Percentiles rank a stretch among this genome's conserved stretches.
Evolutionary conservation across 768 basidiomycete genomes (phyloP).

Genomic region (Strobilomyces echinocephalus): DNA sequence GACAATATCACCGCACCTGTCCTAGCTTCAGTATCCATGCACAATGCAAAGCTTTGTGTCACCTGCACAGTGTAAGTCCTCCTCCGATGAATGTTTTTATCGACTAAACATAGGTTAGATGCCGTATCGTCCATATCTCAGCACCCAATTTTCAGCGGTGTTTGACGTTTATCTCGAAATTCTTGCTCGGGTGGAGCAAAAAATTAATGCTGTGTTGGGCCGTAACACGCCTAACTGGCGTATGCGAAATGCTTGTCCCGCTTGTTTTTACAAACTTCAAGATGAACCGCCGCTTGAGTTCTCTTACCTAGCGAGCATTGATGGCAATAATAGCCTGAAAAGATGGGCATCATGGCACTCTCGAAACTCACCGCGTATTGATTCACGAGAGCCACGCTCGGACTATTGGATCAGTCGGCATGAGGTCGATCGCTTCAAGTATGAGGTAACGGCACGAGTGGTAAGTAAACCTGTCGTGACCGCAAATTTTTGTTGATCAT

Average conservation of each 20-base stretch:
- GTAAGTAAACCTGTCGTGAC: too few species aligned
- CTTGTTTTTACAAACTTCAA: conserved; percentile 6
- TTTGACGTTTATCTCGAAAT: not conserved
- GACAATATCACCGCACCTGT: not conserved
- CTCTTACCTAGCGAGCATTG: not conserved
- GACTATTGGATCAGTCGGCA: not conserved
- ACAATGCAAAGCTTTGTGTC: not conserved
- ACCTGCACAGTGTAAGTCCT: not conserved
- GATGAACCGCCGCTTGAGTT: conserved; percentile 2
- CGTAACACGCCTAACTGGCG: not conserved
- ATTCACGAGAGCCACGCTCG: not conserved
- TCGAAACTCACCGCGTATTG: too few species aligned
- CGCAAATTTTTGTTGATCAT: too few species aligned
- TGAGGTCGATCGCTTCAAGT: not conserved
- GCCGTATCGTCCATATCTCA: not conserved
- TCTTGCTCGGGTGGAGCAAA: not conserved
- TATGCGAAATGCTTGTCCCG: not conserved
- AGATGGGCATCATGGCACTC: not conserved
- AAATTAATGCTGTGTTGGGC: too few species aligned
- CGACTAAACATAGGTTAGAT: too few species aligned
- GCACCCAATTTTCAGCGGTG: not conserved
- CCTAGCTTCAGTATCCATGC: not conserved
- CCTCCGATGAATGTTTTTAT: too few species aligned
- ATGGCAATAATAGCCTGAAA: conserved; percentile 2
- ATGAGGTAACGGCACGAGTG: too few species aligned